Conservation (phyloP, 768 basidiomycete genomes). For the Leccinum obscurum region DNA sequence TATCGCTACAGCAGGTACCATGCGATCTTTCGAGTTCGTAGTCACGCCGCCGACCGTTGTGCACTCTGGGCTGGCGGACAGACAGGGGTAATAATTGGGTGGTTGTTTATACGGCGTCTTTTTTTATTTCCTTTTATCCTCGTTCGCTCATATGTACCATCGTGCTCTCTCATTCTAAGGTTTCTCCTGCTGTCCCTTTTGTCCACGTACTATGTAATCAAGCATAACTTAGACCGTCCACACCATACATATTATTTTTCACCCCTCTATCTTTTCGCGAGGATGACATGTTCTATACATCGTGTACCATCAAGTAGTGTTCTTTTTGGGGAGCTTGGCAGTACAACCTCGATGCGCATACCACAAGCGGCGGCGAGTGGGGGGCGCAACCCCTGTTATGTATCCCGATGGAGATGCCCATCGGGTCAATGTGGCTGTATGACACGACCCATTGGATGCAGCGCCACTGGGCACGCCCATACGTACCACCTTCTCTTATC, state of each 20-base stretch:
- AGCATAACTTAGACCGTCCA: constrained; percentile 8
- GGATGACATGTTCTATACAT: neutral
- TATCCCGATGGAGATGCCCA: neutral
- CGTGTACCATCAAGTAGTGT: neutral
- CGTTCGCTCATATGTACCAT: constrained; percentile 19
- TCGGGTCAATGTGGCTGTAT: neutral
- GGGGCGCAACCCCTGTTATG: neutral
- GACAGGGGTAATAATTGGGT: neutral
- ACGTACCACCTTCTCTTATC: neutral
- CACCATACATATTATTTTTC: neutral
- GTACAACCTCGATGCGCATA: neutral
- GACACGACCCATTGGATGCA: neutral
- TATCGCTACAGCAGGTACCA: constrained; percentile 8
- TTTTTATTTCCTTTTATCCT: constrained; percentile 22
- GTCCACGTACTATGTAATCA: neutral
- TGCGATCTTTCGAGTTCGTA: constrained; percentile 18
- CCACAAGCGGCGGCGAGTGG: neutral
- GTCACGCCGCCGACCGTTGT: neutral
- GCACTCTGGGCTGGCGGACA: neutral
- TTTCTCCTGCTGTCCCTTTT: neutral
- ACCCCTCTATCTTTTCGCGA: neutral
- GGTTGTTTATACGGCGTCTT: constrained; percentile 9
- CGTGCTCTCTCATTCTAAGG: neutral
- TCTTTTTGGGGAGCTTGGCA: neutral
- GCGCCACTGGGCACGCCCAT: neutral